A percentile compares a stretch with the other conserved stretches of the same genome.
phyloP scores from a whole-genome alignment of 176 grass and related monocot genomes.

The Musa schizocarpa region DNA sequence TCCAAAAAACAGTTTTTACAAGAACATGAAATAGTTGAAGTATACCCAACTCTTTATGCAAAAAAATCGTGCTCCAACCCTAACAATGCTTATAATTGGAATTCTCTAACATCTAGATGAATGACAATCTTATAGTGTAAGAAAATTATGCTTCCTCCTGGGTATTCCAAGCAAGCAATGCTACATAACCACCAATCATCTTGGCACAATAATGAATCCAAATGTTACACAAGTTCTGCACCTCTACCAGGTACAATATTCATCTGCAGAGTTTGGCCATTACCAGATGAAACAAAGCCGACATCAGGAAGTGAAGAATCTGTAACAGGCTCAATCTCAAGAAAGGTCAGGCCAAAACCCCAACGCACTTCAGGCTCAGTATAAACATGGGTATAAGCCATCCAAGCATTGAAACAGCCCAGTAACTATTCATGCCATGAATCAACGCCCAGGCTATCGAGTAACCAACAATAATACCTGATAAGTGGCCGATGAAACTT shows the following conservation, averaged over 20 bases:
- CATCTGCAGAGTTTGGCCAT: not conserved
- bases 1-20: not conserved
- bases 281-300: slow-evolving; percentile 34
- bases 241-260: slow-evolving; percentile 1
- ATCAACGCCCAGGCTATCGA: slow-evolving; percentile 78
- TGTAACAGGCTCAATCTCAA: slow-evolving; percentile 65
- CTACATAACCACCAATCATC: not conserved
- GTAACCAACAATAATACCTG: slow-evolving; percentile 75
- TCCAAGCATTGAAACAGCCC: slow-evolving; percentile 71
- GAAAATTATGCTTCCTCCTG: not conserved
- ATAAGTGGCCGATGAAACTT: slow-evolving; percentile 89
- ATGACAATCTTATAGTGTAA: not conserved
- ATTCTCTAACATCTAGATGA: not conserved
- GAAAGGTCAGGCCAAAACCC: slow-evolving; percentile 57
- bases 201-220: not conserved
- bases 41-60: not conserved
- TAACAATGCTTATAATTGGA: not conserved
- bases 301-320: slow-evolving; percentile 46
- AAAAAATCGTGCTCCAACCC: not conserved
- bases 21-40: not conserved
- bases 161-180: not conserved
- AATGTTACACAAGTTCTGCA: not conserved
- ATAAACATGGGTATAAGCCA: slow-evolving; percentile 80
- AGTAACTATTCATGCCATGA: slow-evolving; percentile 99
- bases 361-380: slow-evolving; percentile 69